Evolutionary conservation across 2,329 filamentous ascomycete species (phyloP).

Genomic region (Sclerotinia borealis): DNA sequence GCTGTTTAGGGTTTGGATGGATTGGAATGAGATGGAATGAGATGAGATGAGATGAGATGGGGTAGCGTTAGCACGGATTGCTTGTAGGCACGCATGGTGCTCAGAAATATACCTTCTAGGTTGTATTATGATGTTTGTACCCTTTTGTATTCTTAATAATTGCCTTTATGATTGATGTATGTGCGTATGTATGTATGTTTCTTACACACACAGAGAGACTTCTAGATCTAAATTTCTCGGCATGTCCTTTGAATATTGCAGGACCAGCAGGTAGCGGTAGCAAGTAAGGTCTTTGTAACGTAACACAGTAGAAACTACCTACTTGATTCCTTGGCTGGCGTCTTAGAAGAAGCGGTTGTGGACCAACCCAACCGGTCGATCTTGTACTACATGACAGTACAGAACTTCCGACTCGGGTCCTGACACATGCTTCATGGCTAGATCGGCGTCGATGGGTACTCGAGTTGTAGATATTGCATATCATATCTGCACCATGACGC

Average conservation of each 20-base stretch:
- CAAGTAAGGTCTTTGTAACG: neutral
- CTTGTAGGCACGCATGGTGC: constrained; percentile 15
- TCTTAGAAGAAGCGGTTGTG: neutral
- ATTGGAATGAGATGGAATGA: constrained; percentile 21
- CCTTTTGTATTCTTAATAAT: constrained; percentile 1
- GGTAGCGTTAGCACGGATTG: constrained; percentile 16
- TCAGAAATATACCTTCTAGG: constrained; percentile 19
- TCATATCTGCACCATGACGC: neutral
- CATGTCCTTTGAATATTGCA: neutral
- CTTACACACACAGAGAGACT: neutral
- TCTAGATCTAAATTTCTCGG: neutral
- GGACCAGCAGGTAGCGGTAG: neutral
- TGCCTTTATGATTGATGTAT: neutral
- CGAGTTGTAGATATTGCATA: neutral
- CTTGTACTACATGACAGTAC: neutral
- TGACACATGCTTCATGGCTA: neutral
- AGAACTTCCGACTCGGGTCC: constrained; percentile 2
- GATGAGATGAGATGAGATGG: constrained; percentile 20
- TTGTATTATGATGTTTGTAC: constrained; percentile 22
- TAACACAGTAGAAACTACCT: neutral
- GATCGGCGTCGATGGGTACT: constrained; percentile 8
- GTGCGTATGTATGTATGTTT: neutral
- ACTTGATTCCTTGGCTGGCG: neutral
- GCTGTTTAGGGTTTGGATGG: neutral
- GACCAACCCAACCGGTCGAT: neutral